These are phyloP conservation scores for Zygoascus hellenicus DNA, from an alignment of 1,139 yeast species.

Conservation along the genomic window DNA sequence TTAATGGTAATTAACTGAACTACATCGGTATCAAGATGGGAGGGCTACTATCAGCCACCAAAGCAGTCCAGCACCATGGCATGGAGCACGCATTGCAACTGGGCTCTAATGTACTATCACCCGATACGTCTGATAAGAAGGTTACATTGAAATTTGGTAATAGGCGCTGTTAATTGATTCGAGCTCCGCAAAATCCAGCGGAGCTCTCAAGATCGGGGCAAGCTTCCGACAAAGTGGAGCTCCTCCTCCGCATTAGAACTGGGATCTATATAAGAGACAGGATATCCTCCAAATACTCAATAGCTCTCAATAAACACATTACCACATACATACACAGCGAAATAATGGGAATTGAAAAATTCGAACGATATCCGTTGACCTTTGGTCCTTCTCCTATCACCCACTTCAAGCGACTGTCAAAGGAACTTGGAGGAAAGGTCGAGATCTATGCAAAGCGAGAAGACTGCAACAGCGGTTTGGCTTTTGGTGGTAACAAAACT, in stretches of 20 bases:
- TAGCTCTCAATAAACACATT: not conserved
- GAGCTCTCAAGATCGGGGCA: not conserved
- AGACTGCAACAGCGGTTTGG: conserved; percentile 10
- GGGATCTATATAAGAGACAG: not conserved
- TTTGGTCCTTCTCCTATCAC: conserved; percentile 11
- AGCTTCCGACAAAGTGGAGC: not conserved
- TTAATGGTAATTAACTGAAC: too few species aligned
- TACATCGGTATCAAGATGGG: too few species aligned
- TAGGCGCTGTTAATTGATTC: too few species aligned
- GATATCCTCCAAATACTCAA: not conserved
- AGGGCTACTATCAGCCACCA: too few species aligned
- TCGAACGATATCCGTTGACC: conserved; percentile 10
- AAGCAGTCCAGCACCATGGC: too few species aligned
- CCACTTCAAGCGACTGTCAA: conserved; percentile 6
- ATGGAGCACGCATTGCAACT: too few species aligned
- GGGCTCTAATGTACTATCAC: too few species aligned
- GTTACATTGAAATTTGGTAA: too few species aligned
- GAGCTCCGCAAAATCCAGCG: not conserved
- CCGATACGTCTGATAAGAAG: too few species aligned
- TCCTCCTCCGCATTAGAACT: not conserved
- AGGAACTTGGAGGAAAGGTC: conserved; percentile 7
- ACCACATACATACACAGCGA: not conserved
- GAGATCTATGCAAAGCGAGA: conserved; percentile 10
- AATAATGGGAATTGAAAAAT: conserved; percentile 10
- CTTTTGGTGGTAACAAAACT: conserved; percentile 10